Evolutionary conservation across 306 rosid species (phyloP), one percentile per base, ranked within the genome.

Genomic region (Inga oerstediana): DNA sequence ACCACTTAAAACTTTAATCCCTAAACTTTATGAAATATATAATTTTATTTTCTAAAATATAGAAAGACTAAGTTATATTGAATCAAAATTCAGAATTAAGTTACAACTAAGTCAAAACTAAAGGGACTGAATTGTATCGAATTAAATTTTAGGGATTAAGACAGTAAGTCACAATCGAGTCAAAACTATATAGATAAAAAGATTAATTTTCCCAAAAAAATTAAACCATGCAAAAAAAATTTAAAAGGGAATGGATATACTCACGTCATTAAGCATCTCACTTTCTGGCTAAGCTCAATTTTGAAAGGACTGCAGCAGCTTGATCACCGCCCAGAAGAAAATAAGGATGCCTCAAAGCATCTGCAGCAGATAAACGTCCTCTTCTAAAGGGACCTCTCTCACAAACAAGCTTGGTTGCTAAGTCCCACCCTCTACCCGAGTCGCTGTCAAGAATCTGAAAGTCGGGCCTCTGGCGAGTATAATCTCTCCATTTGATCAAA

Each of bases 341-440:
- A 86, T 93, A 93, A 64, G 98, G 97, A 86, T 94, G 98, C 84
- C 97, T 90, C 81, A 94, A 73, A 61, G 98, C 94, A 61, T 97
- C 92, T 3, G 93, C 86, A 16, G 97, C 97, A 19, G 98, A 91
- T 82, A 93, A 85, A 16, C 97, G 94, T 34, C 94, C 97, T 82
- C 93, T 88, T 88, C 92, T 86, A 14, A 89, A 84, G 46, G 80
- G 83, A 56, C 97, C 91, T 89, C 98, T 91, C 88, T 93, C 90
- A 19, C 94, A 88, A 75, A 93, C 82, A 54, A 94, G 97, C 85
- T 91, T 94, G 39, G 97, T 84, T 24, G 91, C 98, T 14, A 93
- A 81, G 88, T 94, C 97, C 98, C 97, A 94, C 34, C 98, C 98
- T 86, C 95, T 84, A 83, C 98, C 95, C 8, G 95, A 90, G 80